These are phyloP conservation scores for Lachancea thermotolerans DNA, from an alignment of 805 yeast species.

Conservation along the genomic window DNA sequence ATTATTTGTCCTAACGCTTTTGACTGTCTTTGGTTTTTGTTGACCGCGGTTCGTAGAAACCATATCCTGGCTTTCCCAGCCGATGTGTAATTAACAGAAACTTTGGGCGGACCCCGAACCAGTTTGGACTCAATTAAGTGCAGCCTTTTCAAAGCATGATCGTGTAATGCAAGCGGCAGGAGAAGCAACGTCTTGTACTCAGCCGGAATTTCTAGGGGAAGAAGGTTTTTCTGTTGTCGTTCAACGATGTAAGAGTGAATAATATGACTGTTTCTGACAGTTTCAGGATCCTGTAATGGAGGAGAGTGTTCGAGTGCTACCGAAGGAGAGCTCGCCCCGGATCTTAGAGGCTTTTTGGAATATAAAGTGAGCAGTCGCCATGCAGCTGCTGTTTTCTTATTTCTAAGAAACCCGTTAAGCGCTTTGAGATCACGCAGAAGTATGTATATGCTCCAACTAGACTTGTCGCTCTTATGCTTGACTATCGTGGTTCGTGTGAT, in stretches of 20 bases:
- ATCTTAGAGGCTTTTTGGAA: conserved; percentile 6
- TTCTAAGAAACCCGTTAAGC: conserved; percentile 12
- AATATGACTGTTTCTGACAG: conserved; percentile 12
- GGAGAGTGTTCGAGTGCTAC: not conserved
- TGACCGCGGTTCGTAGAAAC: conserved; percentile 28
- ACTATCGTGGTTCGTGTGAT: conserved; percentile 6
- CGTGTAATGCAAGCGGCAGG: conserved; percentile 26
- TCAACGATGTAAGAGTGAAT: conserved; percentile 15
- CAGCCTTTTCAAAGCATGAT: conserved; percentile 14
- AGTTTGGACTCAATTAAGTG: conserved; percentile 16
- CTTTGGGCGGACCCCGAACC: conserved; percentile 24
- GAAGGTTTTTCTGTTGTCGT: conserved; percentile 8
- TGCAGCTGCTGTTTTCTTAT: conserved; percentile 4
- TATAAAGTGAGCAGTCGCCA: conserved; percentile 10
- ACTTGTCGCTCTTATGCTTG: conserved; percentile 19
- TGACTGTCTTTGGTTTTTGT: conserved; percentile 25
- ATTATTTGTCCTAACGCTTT: conserved; percentile 18
- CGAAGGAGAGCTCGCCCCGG: conserved; percentile 1
- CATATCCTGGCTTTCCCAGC: conserved; percentile 24
- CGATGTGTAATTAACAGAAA: conserved; percentile 17
- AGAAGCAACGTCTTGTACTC: conserved; percentile 16
- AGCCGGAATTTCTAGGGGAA: conserved; percentile 15
- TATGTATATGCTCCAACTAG: conserved; percentile 22
- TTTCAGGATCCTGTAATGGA: conserved; percentile 6
- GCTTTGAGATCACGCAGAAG: conserved; percentile 12